Base-by-base conservation (phyloP, 2,329 filamentous ascomycete species). In the Ophiostoma perfectum region DNA sequence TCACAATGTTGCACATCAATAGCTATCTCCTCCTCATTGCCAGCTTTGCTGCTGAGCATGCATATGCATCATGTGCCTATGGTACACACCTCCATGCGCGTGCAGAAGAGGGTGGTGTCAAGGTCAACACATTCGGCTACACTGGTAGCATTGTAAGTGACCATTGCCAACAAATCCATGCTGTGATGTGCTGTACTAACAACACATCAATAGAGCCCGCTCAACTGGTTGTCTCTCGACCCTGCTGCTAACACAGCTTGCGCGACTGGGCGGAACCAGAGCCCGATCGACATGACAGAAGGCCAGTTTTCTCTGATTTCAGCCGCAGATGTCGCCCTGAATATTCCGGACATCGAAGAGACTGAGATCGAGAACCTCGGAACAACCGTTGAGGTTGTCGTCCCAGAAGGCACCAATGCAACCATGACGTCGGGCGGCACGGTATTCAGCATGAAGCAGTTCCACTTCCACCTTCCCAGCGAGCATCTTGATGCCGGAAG, bases 281-380 rank as follows among this genome's bases (percentile, higher is more conserved):
- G 84, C 0, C 86, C 86, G 52, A 87, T 88, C 76, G 82, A 86
- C 75, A 80, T 81, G 79, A 75, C 75, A 5, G 72, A 72, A 3
- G 78, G 74, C n/a, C 72, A 74, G 42, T 80, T 79, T 69, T 74
- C 73, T 39, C 66, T 77, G 47, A 71, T 78, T 7, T 66, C 75
- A 9, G 75, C 74, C 60, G 71, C 74, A 45, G 72, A 79, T n/a
- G 42, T 79, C 5, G 67, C 72, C 73, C 76, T 79, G 67, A 72
- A 76, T 45, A 78, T 86, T 66, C 79, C 82, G 58, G 80, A 77
- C 73, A 76, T 78, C 64, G 74, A 74, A 18, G 76, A 77, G 62
- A 80, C 81, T 64, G 78, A 80, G 49, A 84, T 86, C 68, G 83
- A 86, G 76, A 86, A 87, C 75, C 78, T 86, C 11, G 84, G 84